These are phyloP conservation scores for Stemphylium lycopersici DNA, from an alignment of 2,329 filamentous ascomycete species.

Conservation along the genomic window DNA sequence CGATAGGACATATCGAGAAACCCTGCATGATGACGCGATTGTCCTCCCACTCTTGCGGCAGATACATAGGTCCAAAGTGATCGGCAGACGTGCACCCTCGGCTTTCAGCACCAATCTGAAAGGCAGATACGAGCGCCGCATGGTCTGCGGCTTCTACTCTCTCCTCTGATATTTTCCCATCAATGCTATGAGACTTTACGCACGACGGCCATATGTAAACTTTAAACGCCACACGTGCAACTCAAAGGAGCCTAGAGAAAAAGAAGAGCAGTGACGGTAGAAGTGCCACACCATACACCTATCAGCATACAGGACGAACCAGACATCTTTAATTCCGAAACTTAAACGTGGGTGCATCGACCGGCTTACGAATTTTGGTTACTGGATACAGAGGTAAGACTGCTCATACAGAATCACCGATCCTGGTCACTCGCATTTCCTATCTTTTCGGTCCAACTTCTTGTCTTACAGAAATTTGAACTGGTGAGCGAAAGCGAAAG, in stretches of 20 bases:
- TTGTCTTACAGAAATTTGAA: slow-evolving; percentile 45
- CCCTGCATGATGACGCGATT: slow-evolving; percentile 13
- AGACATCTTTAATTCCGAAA: slow-evolving; percentile 39
- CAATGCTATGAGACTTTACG: too few relatives aligned
- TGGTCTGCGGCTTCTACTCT: neutral
- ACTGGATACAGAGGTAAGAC: slow-evolving; percentile 40
- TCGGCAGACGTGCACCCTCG: slow-evolving; percentile 11
- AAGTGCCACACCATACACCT: slow-evolving; percentile 43
- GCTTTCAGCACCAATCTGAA: slow-evolving; percentile 11
- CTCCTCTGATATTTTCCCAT: too few relatives aligned
- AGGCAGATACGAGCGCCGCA: slow-evolving; percentile 11
- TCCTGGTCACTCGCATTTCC: slow-evolving; percentile 47
- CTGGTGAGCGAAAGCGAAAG: slow-evolving; percentile 38
- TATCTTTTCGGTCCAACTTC: slow-evolving; percentile 42
- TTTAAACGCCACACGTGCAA: too few relatives aligned
- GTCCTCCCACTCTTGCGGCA: slow-evolving; percentile 10
- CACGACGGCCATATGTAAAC: too few relatives aligned
- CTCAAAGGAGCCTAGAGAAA: slow-evolving; percentile 30
- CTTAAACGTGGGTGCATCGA: slow-evolving; percentile 40
- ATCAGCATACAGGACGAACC: slow-evolving; percentile 44
- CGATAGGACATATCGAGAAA: neutral
- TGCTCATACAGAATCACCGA: too few relatives aligned
- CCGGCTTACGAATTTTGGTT: slow-evolving; percentile 42
- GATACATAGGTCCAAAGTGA: slow-evolving; percentile 4
- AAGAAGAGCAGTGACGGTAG: slow-evolving; percentile 18